Evolutionary conservation across 768 basidiomycete species (phyloP), one percentile per base, ranked within the genome.

Genomic region (Agrocybe chaxingu): DNA sequence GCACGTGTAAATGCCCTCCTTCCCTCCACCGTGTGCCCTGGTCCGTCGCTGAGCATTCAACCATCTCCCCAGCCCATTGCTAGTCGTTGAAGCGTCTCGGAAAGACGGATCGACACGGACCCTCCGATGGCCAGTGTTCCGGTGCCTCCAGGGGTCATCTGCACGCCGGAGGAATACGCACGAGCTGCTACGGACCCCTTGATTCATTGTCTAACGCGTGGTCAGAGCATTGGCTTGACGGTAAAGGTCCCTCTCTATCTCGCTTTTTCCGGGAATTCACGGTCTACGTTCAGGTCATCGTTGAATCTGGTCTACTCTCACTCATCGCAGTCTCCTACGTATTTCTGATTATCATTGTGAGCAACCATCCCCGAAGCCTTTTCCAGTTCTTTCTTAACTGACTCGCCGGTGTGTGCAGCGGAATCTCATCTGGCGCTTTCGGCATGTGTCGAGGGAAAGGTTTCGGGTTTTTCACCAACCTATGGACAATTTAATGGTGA

Each of bases 401-500:
- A 16, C 19, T 19, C 19, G 32, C n/a, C 7, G 13, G 11, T 12
- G 9, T 16, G 7, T 43, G 6, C 48, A 69, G 66, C 57, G 60
- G 33, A 68, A 70, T 53, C 50, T 63, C 13, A 45, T 63, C 33
- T 64, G 60, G 34, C 58, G 66, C 49, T 39, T 61, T 30, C 62
- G 61, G 7, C 53, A 55, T 33, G 45, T 60, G 16, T 48, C 48
- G 19, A 51, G 57, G 18, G 50, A 47, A 13, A 54, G 49, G 42
- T 57, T 58, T 53, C 59, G 47, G 13, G 54, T 72, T 7, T 58
- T 76, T 16, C 63, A 60, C 46, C 59, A 62, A 35, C 72, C 74
- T 3, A 62, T 70, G 46, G 73, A 77, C 52, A 56, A 72, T 7
- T 68, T 75, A 42, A 71, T 77, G 67, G 74, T 72, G 32, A 40